phyloP scores from a whole-genome alignment of 495 filamentous ascomycete species.

The Pseudevernia furfuracea region DNA sequence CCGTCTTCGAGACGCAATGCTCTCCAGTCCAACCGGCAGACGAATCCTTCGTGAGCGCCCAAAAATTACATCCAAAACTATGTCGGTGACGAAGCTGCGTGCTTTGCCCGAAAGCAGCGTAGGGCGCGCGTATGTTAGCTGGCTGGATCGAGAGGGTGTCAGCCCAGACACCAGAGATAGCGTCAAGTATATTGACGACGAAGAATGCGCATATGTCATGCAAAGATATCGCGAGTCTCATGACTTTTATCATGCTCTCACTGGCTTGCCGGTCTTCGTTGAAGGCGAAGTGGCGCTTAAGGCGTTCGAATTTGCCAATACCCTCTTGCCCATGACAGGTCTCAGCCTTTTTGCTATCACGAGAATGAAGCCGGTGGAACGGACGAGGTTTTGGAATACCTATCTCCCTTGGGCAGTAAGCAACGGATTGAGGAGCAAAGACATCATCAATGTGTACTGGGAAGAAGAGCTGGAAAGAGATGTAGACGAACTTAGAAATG shows the following conservation, averaged over 20 bases:
- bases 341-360: slow-evolving; percentile 62
- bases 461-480: slow-evolving; percentile 87
- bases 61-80: slow-evolving; percentile 71
- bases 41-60: slow-evolving; percentile 87
- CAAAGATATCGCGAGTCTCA: slow-evolving; percentile 96
- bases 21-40: slow-evolving; percentile 71
- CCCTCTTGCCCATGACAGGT: slow-evolving; percentile 89
- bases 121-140: slow-evolving; percentile 74
- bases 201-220: slow-evolving; percentile 96
- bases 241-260: slow-evolving; percentile 96
- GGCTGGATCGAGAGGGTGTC: slow-evolving; percentile 89
- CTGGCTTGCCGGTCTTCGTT: slow-evolving; percentile 79
- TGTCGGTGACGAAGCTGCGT: slow-evolving; percentile 64
- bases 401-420: slow-evolving; percentile 88
- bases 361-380: slow-evolving; percentile 58
- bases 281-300: slow-evolving; percentile 95
- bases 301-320: slow-evolving; percentile 94
- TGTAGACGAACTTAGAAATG: slow-evolving; percentile 62
- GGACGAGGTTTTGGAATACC: slow-evolving; percentile 58
- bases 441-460: slow-evolving; percentile 97
- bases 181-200: slow-evolving; percentile 87
- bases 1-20: slow-evolving; percentile 87
- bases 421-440: slow-evolving; percentile 67
- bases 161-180: slow-evolving; percentile 75
- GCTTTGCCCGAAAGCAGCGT: slow-evolving; percentile 64